Conservation (phyloP, 176 grass and related monocot species). For the Poa annua region DNA sequence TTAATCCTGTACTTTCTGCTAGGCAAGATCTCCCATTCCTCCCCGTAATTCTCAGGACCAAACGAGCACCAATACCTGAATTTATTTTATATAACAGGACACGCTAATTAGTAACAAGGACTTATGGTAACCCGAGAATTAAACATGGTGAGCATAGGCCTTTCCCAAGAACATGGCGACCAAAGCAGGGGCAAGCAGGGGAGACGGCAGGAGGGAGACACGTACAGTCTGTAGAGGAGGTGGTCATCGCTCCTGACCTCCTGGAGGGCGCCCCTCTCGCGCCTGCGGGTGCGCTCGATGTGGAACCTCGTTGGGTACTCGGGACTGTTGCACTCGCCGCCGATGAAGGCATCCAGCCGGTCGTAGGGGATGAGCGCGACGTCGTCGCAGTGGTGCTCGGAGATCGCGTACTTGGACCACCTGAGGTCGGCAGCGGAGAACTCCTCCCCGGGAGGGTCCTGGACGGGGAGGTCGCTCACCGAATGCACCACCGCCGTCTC, state of each 20-base stretch:
- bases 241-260: slow-evolving; percentile 75
- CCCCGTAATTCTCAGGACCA: slow-evolving; percentile 92
- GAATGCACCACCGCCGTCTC: slow-evolving; percentile 45
- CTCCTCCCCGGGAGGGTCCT: slow-evolving; percentile 76
- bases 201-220: background rate
- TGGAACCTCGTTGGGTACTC: slow-evolving; percentile 88
- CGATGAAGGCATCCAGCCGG: slow-evolving; percentile 81
- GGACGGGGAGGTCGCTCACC: slow-evolving; percentile 67
- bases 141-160: background rate
- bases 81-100: background rate
- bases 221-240: slow-evolving; percentile 80
- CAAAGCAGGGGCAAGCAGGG: background rate
- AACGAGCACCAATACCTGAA: slow-evolving; percentile 98
- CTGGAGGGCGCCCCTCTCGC: slow-evolving; percentile 65
- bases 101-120: background rate
- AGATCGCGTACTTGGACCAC: slow-evolving; percentile 66
- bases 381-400: slow-evolving; percentile 75
- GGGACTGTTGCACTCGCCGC: slow-evolving; percentile 69
- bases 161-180: background rate
- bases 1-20: slow-evolving; percentile 83
- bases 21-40: slow-evolving; percentile 77
- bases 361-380: slow-evolving; percentile 76
- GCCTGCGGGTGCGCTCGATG: slow-evolving; percentile 79
- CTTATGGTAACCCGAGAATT: background rate
- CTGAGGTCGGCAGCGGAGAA: slow-evolving; percentile 77